Conservation (phyloP, 169 alveolate species). For the Amoebophrya sp. region DNA sequence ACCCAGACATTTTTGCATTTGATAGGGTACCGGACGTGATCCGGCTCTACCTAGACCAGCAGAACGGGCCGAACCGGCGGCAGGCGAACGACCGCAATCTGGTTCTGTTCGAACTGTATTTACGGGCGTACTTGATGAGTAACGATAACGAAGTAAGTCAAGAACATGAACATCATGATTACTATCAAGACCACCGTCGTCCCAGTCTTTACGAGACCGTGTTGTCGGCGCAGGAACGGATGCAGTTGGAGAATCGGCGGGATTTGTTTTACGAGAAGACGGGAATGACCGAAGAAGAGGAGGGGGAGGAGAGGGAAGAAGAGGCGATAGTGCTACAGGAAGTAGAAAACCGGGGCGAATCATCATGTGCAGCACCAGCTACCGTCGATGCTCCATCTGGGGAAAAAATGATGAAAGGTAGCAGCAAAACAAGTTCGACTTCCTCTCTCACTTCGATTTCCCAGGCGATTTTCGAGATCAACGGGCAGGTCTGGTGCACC, state of each 20-base stretch:
- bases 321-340: too few species aligned
- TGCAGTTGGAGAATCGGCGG: not conserved
- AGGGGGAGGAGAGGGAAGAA: not conserved
- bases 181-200: not conserved
- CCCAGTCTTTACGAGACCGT: not conserved
- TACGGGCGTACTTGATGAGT: too few species aligned
- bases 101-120: not conserved
- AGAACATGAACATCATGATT: not conserved
- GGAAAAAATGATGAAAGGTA: too few species aligned
- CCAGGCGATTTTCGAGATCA: too few species aligned
- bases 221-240: not conserved
- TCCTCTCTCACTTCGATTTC: too few species aligned
- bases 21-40: not conserved
- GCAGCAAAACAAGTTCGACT: too few species aligned
- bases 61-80: not conserved
- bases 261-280: not conserved
- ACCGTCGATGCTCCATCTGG: too few species aligned
- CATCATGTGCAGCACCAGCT: too few species aligned
- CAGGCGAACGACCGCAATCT: not conserved
- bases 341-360: too few species aligned
- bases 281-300: not conserved
- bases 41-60: not conserved
- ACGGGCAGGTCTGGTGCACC: too few species aligned
- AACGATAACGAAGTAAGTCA: too few species aligned
- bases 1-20: too few species aligned